Evolutionary conservation across 768 basidiomycete species (phyloP).

Genomic region (Russula brevipes): DNA sequence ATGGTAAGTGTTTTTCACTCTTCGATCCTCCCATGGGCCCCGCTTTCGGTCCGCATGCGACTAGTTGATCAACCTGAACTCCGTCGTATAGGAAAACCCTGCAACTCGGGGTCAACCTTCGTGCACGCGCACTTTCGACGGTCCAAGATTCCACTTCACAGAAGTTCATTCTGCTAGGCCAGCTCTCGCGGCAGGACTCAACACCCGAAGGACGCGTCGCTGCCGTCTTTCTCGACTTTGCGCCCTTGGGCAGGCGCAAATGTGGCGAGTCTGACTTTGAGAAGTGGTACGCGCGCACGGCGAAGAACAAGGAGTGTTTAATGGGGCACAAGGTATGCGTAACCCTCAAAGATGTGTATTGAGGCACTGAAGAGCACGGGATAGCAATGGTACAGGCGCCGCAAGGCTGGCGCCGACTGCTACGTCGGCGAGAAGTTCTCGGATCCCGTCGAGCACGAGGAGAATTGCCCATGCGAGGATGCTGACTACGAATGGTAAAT

Average conservation of each 20-base stretch:
- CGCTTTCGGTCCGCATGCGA: background rate
- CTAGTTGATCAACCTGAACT: background rate
- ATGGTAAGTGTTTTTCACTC: slow-evolving; percentile 52
- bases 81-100: slow-evolving; percentile 54
- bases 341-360: background rate
- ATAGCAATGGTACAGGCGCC: slow-evolving; percentile 90
- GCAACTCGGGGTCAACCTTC: slow-evolving; percentile 62
- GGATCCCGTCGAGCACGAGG: slow-evolving; percentile 81
- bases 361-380: background rate
- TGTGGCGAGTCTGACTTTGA: slow-evolving; percentile 75
- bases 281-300: slow-evolving; percentile 75
- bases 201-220: slow-evolving; percentile 55
- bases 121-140: slow-evolving; percentile 75
- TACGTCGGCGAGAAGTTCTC: slow-evolving; percentile 87
- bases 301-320: slow-evolving; percentile 65
- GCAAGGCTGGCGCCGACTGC: slow-evolving; percentile 79
- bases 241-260: slow-evolving; percentile 57
- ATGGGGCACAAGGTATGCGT: slow-evolving; percentile 88
- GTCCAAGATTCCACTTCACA: slow-evolving; percentile 95
- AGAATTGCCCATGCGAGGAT: slow-evolving; percentile 76
- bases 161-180: slow-evolving; percentile 87
- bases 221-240: slow-evolving; percentile 80
- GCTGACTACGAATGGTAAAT: slow-evolving; percentile 90
- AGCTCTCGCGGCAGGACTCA: slow-evolving; percentile 58
- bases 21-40: background rate